Base-by-base conservation (phyloP, 2,329 filamentous ascomycete species). In the Geosmithia morbida region DNA sequence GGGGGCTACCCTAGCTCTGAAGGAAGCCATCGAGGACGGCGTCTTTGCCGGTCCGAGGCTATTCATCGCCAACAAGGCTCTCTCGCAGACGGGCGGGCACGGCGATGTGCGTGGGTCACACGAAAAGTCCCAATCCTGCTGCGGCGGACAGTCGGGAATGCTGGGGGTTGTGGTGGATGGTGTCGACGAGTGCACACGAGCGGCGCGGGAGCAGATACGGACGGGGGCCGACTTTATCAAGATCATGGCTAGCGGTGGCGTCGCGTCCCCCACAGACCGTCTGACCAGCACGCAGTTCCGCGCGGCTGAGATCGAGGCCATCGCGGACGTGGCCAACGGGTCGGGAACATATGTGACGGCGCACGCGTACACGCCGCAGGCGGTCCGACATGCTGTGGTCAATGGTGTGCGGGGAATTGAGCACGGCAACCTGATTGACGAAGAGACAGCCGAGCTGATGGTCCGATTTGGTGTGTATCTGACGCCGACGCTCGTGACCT, bases 171-270 rank as follows among this genome's bases (percentile, higher is more conserved):
- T 77, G 1, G 68, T 66, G 41, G 72, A 79, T 54, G 73, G 76
- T 1, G 73, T 77, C 1, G 63, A 72, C 0, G 70, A 73, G 42
- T 79, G 75, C 51, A 61, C 75, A 42, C 66, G 66, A 18, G 69
- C 63, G 8, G 67, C 69, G 0, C 65, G 77, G 2, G 74, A 78
- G 46, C 69, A 79, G 55, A 56, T 81, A 0, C 64, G 76, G 2
- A 64, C 60, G 10, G 77, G 77, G 1, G 71, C 74, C 1, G 73
- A 80, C 54, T 79, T 80, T 52, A 69, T 81, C 57, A 81, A 81
- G 57, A 75, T 81, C 51, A 79, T 79, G 74, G 65, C 64, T 1
- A 68, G 68, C 7, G 76, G 77, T 1, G 77, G 77, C 10, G 75
- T 81, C 1, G 67, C 71, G 0, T 72, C 67, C 11, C 73, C 74